A percentile compares a stretch with the other conserved stretches of the same genome.
Evolutionary conservation across 163 green algal genomes (phyloP).

Genomic region (Chloromonas sp.): DNA sequence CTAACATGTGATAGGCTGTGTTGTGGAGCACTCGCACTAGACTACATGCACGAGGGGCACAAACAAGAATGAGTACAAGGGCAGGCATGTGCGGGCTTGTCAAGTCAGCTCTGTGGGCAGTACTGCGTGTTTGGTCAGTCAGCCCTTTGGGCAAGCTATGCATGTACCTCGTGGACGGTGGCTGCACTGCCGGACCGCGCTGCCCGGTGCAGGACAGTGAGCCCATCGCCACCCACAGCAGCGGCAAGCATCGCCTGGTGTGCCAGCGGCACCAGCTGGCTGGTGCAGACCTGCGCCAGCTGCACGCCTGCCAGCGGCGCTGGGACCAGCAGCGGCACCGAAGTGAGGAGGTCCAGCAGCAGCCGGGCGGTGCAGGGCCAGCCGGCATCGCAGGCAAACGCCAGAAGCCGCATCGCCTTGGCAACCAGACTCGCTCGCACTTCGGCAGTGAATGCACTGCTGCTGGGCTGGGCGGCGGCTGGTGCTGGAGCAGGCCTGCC

Average conservation of each 20-base stretch:
- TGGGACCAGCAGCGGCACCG: not conserved
- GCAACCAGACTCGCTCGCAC: not conserved
- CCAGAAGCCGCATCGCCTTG: not conserved
- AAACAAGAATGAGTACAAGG: too few relatives aligned
- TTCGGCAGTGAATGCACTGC: not conserved
- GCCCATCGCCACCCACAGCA: not conserved
- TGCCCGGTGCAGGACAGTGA: slow-evolving; percentile 1
- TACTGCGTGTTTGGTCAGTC: too few relatives aligned
- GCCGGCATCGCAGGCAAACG: not conserved
- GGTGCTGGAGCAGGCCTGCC: not conserved
- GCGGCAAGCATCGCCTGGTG: not conserved
- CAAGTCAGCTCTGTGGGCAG: too few relatives aligned
- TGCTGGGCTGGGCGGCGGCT: not conserved
- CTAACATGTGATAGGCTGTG: too few relatives aligned
- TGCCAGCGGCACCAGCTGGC: not conserved
- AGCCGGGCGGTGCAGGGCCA: not conserved
- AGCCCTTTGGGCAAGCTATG: not conserved
- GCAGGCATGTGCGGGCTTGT: too few relatives aligned
- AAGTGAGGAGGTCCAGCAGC: slow-evolving; percentile 3
- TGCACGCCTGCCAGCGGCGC: not conserved
- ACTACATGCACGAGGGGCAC: too few relatives aligned
- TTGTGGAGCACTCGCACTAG: too few relatives aligned
- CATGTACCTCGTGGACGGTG: not conserved
- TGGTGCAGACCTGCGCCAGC: not conserved
- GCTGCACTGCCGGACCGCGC: not conserved